phyloP scores from a whole-genome alignment of 179 eudicot species.

The Corrigiola litoralis region DNA sequence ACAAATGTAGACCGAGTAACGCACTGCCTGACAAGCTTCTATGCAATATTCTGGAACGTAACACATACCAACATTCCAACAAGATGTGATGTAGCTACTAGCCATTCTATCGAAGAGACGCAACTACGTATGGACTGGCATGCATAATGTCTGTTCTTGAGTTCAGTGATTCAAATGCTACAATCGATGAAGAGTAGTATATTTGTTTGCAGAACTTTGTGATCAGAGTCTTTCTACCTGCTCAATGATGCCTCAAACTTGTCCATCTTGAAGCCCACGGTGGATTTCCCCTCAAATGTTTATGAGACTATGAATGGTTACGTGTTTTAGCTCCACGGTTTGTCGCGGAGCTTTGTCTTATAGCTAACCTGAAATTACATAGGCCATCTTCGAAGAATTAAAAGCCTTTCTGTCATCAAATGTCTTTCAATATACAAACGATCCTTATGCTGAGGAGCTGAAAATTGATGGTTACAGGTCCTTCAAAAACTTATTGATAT shows the following conservation, averaged over 20 bases:
- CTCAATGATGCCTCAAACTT: conserved; percentile 12
- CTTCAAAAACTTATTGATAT: not conserved
- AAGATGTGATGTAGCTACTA: conserved; percentile 20
- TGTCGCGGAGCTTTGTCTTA: conserved; percentile 14
- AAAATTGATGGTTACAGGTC: conserved; percentile 3
- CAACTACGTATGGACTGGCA: conserved; percentile 13
- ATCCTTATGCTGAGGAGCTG: conserved; percentile 16
- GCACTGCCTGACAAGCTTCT: conserved; percentile 5
- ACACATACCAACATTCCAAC: no score
- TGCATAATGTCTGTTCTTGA: conserved; percentile 23
- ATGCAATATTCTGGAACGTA: conserved; percentile 2
- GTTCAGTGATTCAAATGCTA: not conserved
- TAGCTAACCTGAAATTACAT: conserved; percentile 5
- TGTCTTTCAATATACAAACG: not conserved
- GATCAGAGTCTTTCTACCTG: conserved; percentile 13
- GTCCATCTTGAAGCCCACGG: conserved; percentile 12
- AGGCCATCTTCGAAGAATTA: conserved; percentile 20
- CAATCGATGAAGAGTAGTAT: not conserved
- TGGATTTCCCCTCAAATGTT: not conserved
- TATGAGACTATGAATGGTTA: conserved; percentile 1
- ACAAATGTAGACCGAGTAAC: conserved; percentile 5
- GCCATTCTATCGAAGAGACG: conserved; percentile 20
- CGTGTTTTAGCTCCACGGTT: conserved; percentile 1
- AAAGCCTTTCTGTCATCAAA: conserved; percentile 2
- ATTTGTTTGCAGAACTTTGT: conserved; percentile 9